phyloP scores from a whole-genome alignment of 768 basidiomycete genomes.

The Tulasnella sp. region DNA sequence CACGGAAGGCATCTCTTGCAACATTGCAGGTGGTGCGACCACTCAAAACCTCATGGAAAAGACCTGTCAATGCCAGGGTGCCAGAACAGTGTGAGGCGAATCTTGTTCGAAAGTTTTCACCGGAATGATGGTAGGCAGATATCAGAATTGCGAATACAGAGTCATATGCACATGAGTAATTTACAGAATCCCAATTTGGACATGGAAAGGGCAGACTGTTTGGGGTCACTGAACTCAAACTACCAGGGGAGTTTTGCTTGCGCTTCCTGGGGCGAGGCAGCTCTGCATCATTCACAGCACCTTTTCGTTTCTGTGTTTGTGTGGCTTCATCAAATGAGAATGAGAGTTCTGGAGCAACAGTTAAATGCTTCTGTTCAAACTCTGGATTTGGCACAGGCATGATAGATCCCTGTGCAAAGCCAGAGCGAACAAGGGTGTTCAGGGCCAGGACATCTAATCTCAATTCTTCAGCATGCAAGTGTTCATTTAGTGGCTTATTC shows the following conservation, averaged over 20 bases:
- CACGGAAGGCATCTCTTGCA: not conserved
- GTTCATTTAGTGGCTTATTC: not conserved
- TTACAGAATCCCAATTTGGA: not conserved
- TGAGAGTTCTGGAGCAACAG: not conserved
- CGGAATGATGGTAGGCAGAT: too few species aligned
- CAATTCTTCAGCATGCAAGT: not conserved
- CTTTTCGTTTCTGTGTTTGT: not conserved
- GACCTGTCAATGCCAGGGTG: too few species aligned
- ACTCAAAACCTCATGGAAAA: too few species aligned
- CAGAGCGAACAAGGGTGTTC: not conserved
- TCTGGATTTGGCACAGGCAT: not conserved
- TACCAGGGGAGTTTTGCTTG: too few species aligned
- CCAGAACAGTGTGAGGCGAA: too few species aligned
- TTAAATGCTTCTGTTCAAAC: not conserved
- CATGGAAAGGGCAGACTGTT: not conserved
- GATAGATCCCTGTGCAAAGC: not conserved
- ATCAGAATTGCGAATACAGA: too few species aligned
- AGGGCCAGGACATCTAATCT: not conserved
- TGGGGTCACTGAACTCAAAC: too few species aligned
- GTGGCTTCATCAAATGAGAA: not conserved
- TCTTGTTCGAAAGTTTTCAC: too few species aligned
- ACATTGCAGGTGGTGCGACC: not conserved
- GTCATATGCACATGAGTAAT: not conserved
- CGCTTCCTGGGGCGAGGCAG: too few species aligned
- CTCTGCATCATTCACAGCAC: too few species aligned